Conservation (phyloP, 306 rosid genomes). For the Inga leiocalycina region DNA sequence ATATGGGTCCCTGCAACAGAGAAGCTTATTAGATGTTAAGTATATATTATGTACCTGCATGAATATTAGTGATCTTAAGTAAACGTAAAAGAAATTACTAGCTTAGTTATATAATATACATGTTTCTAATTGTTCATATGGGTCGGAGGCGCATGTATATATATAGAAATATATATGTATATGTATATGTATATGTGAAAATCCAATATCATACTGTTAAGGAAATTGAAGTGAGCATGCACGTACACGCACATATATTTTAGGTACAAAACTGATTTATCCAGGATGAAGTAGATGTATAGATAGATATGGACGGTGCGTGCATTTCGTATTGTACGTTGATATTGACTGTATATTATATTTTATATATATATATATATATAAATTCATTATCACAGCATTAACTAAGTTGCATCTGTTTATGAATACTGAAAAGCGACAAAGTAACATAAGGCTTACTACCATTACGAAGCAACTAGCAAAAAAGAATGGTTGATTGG, state of each 20-base stretch:
- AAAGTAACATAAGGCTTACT: slow-evolving; percentile 35
- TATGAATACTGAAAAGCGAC: slow-evolving; percentile 42
- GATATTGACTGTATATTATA: neutral
- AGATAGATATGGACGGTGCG: neutral
- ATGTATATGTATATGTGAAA: too few species aligned
- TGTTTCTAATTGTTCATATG: neutral
- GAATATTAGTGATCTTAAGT: neutral
- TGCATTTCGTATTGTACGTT: neutral
- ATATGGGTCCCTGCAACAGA: slow-evolving; percentile 39
- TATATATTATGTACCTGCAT: neutral
- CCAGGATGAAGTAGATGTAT: neutral
- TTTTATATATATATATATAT: neutral
- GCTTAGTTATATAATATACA: neutral
- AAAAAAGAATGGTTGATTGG: neutral
- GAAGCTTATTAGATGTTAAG: slow-evolving; percentile 33
- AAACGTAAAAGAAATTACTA: neutral
- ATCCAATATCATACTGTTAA: neutral
- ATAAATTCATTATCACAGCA: slow-evolving; percentile 2
- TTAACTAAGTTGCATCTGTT: slow-evolving; percentile 43
- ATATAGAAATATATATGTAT: too few species aligned
- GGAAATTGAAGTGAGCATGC: neutral
- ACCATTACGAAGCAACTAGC: slow-evolving; percentile 34
- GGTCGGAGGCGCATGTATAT: neutral
- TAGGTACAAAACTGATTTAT: neutral
- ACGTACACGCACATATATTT: neutral